Conservation (phyloP, 2,329 filamentous ascomycete species). For the Ceratocystis ficicola region DNA sequence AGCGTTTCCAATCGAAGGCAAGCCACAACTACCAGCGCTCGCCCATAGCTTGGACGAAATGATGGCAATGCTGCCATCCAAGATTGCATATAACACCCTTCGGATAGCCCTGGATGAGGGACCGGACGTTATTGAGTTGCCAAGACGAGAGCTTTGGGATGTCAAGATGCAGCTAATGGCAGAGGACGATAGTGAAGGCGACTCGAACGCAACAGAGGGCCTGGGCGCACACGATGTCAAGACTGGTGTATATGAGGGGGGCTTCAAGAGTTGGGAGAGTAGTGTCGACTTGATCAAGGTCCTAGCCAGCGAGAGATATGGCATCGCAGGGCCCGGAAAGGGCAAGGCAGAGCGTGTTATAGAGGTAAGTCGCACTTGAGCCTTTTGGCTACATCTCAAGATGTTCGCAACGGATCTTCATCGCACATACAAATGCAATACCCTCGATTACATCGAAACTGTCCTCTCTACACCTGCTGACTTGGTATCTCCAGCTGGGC, state of each 20-base stretch:
- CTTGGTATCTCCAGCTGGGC: constrained; percentile 45
- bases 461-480: not conserved
- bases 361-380: constrained; percentile 36
- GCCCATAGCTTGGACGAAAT: constrained; percentile 40
- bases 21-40: constrained; percentile 45
- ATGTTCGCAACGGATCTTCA: not conserved
- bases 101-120: constrained; percentile 38
- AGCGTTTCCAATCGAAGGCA: constrained; percentile 51
- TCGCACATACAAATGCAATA: not conserved
- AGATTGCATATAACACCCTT: constrained; percentile 56
- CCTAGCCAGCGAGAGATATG: constrained; percentile 36
- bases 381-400: not conserved
- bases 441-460: constrained; percentile 4
- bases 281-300: constrained; percentile 66
- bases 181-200: constrained; percentile 41
- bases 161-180: constrained; percentile 72
- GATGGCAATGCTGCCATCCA: constrained; percentile 53
- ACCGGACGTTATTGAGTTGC: constrained; percentile 39
- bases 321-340: constrained; percentile 27
- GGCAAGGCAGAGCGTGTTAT: constrained; percentile 35
- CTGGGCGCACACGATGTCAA: constrained; percentile 62
- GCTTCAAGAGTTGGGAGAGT: constrained; percentile 85
- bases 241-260: constrained; percentile 73
- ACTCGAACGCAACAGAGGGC: constrained; percentile 30
- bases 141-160: constrained; percentile 69